Evolutionary conservation across 148 eudicot genomes (phyloP), one percentile per base, ranked within the genome.

Genomic region (Rhododendron ferrugineum): DNA sequence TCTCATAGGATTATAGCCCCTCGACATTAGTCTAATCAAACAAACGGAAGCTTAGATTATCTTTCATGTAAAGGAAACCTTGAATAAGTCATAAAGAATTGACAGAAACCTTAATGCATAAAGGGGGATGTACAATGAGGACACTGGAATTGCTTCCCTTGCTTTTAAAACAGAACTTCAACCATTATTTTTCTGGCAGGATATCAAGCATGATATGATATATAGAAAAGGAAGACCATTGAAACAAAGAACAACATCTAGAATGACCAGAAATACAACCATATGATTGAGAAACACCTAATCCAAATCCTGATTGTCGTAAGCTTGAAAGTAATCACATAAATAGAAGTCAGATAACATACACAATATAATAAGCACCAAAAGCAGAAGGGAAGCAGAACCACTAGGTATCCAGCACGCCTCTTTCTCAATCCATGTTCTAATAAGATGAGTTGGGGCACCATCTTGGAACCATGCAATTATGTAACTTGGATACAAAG

Each of bases 401-500:
- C 78, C 44, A 34, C 36, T 74, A 16, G 78, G 40, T 36, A 74
- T 36, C 44, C 44, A 74, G 78, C 11, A 37, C 47, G 18, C 50
- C 50, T 77, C 50, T 77, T 75, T 40, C 28, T 76, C 52, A 76
- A 76, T 76, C 50, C 52, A 76, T 76, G 49, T 22, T 76, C 50
- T 76, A 76, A 76, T 76, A 76, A 76, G 30, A 76, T 76, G 50
- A 76, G 79, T 76, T 0, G 52, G 30, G 79, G 52, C 79, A 76
- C 79, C 79, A 76, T 42, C 26, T 77, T 28, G 4, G 80, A 42
- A 77, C 80, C 50, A 2, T n/a, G n/a, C 80, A 77, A 77, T 40
- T 15, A 75, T 75, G 49, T 26, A 75, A 34, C 47, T 34, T 37
- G 47, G 78, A 74, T 34, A 75, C 49, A 42, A 42, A 77, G 26